phyloP scores from a whole-genome alignment of 2,329 filamentous ascomycete species.

The Aspergillus floridensis region DNA sequence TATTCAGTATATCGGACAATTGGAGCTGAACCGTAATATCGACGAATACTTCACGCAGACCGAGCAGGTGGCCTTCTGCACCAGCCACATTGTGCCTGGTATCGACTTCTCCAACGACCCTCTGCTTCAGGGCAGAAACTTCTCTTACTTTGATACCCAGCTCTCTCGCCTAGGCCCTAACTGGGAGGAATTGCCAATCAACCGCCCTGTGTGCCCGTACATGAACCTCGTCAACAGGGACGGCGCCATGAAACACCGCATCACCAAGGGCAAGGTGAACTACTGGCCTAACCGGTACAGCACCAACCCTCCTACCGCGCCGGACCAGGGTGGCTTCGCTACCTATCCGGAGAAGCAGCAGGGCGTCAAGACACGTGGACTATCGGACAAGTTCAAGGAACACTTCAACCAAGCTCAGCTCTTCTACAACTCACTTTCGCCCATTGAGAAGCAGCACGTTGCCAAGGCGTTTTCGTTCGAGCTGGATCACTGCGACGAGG shows the following conservation, averaged over 20 bases:
- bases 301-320: constrained; percentile 60
- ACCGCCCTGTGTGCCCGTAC: constrained; percentile 70
- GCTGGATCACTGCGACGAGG: constrained; percentile 64
- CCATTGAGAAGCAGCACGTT: constrained; percentile 35
- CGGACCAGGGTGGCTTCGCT: constrained; percentile 64
- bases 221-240: constrained; percentile 77
- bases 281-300: constrained; percentile 76
- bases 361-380: constrained; percentile 65
- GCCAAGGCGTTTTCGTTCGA: constrained; percentile 40
- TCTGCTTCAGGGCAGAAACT: constrained; percentile 70
- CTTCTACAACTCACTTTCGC: constrained; percentile 38
- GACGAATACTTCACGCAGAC: constrained; percentile 82
- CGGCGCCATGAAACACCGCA: constrained; percentile 68
- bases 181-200: constrained; percentile 75
- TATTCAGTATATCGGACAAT: constrained; percentile 72
- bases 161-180: constrained; percentile 69
- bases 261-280: constrained; percentile 70
- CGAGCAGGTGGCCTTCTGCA: constrained; percentile 81
- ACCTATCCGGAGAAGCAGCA: constrained; percentile 65
- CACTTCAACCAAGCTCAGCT: constrained; percentile 38
- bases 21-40: constrained; percentile 75
- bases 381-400: constrained; percentile 46
- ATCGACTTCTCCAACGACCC: constrained; percentile 77
- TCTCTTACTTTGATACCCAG: constrained; percentile 55
- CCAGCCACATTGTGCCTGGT: constrained; percentile 73